A percentile compares a stretch with the other conserved stretches of the same genome.
phyloP scores from a whole-genome alignment of 2,329 filamentous ascomycete species.

The Cercospora sojina region DNA sequence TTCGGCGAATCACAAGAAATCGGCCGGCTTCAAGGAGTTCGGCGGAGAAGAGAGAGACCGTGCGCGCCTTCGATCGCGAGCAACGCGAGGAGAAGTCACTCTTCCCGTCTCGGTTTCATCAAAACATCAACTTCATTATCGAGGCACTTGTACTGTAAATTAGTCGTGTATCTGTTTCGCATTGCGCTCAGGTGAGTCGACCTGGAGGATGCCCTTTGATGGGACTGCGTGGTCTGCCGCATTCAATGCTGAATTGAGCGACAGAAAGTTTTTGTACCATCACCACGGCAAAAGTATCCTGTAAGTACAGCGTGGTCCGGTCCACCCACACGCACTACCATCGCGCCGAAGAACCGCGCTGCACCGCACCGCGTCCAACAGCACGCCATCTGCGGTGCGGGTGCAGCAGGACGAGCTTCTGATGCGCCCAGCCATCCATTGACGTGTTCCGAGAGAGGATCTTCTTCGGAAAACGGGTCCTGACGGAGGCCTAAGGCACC shows the following conservation, averaged over 20 bases:
- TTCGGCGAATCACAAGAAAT: conserved; percentile 7
- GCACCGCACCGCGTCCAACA: background rate
- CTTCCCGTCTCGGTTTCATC: background rate
- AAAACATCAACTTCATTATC: background rate
- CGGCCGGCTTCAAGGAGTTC: conserved; percentile 8
- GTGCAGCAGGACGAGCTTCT: conserved; percentile 5
- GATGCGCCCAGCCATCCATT: background rate
- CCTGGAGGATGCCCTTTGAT: background rate
- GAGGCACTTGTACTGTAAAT: conserved; percentile 1
- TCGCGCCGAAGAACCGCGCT: background rate
- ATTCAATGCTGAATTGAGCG: conserved; percentile 9
- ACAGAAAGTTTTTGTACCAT: conserved; percentile 5
- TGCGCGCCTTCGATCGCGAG: background rate
- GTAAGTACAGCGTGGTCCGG: background rate
- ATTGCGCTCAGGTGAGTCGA: background rate
- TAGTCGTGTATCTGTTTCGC: background rate
- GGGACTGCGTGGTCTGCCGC: background rate
- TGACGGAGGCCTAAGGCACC: conserved; percentile 1
- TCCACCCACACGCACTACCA: background rate
- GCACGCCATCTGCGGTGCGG: background rate
- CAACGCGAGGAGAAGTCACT: background rate
- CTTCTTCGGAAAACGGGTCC: conserved; percentile 2
- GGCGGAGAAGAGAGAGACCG: conserved; percentile 5
- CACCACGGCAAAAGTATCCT: background rate
- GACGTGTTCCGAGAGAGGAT: conserved; percentile 6